Evolutionary conservation across 2,329 filamentous ascomycete genomes (phyloP), one percentile per base, ranked within the genome.

Genomic region (Myotisia sp.): DNA sequence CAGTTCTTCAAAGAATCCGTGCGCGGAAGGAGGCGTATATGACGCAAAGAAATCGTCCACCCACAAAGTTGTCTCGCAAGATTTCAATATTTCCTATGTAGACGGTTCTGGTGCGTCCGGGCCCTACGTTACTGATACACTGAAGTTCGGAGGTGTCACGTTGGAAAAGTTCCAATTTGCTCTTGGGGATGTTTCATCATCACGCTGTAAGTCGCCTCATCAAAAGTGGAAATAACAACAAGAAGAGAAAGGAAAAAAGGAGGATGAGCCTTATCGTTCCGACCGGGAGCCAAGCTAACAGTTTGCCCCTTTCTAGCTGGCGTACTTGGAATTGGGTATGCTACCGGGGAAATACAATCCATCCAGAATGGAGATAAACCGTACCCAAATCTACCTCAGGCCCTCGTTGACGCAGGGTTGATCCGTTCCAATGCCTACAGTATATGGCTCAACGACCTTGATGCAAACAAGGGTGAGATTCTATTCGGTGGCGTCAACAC

Each of bases 11-110:
- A 52, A 54, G 1, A 50, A 64, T 9, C 67, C 68, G 1, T 90
- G 83, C 49, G 47, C 55, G 4, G 58, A 56, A 12, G 68, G 72
- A 1, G 82, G 81, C 9, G 74, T 74, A 1, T 92, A 85, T 55
- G 54, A 59, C 27, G 68, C 79, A 26, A 78, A 80, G 51, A 56
- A 64, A 1, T 92, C 84, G 0, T 83, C 79, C 2, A 81, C 83
- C 2, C 87, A 86, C 55, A 49, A 67, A 21, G 84, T 76, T 50
- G 56, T 92, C 36, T 76, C 74, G 42, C 75, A 71, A 49, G 66
- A 74, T 40, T 93, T 94, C 63, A 86, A 87, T 59, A 92, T 93
- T 43, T 75, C 76, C 1, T 93, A 93, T 45, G 78, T 80, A 26
- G 85, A 93, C 56, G 81, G 81, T 29, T 80, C 80, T 0, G 74